Base-by-base conservation (phyloP, 345 rosid genomes). In the Noccaea caerulescens region DNA sequence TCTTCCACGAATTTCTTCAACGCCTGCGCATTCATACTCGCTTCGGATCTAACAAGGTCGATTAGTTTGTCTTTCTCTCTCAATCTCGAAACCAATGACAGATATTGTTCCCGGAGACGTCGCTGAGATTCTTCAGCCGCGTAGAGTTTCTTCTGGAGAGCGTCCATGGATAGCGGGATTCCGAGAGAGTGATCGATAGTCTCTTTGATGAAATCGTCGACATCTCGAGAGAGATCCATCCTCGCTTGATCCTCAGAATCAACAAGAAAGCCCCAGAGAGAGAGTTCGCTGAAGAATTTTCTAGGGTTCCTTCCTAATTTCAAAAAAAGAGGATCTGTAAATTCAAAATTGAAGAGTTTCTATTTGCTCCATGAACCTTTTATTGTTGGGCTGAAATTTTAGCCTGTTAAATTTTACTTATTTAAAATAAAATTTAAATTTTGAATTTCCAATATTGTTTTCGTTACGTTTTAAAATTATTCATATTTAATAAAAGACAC, bases 1-100 rank as follows among this genome's bases (percentile, higher is more conserved):
- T 88, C 98, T 75, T 84, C 85, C 32, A 92, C 87, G 73, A 88
- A 88, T 76, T 82, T 90, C 91, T 83, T 92, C 80, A 90, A n/a
- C 1, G 95, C 86, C 68, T 76, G 83, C 4, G 95, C 98, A 16
- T 85, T 92, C 85, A 88, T 79, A 37, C 55, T 82, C 59, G 92
- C 76, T 72, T 88, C 95, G 12, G 87, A 88, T 90, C 84, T 85
- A 44, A 85, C 75, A 16, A 77, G 80, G 8, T 86, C 88, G 18
- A 87, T 72, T 49, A 78, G 72, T 51, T 75, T 72, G 12, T 85
- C 93, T 49, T 82, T 90, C 59, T 85, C 85, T 45, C 74, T 82
- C 75, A 83, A 41, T 56, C 64, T 78, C 36, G 78, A 73, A 47
- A 68, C 80, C 14, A 88, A 72, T 34, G 49, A 58, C 39, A 72